Conservation (phyloP, 1,284 basidiomycete species). For the Sanghuangporus baumii region DNA sequence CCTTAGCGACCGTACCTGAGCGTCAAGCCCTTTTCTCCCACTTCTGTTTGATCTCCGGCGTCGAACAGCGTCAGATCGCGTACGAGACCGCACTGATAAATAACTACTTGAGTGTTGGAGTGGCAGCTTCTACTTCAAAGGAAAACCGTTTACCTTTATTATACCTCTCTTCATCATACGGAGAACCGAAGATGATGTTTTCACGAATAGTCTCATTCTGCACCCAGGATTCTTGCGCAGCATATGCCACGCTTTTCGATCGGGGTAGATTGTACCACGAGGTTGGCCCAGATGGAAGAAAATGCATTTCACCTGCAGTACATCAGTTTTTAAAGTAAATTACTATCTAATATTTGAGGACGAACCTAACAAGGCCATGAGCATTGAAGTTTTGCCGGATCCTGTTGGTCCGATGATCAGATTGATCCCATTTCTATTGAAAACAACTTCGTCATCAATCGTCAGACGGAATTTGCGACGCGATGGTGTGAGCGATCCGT, state of each 20-base stretch:
- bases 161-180: slow-evolving; percentile 38
- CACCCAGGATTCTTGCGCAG: slow-evolving; percentile 76
- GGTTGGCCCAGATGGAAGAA: slow-evolving; percentile 41
- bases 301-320: slow-evolving; percentile 55
- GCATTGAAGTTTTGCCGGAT: slow-evolving; percentile 44
- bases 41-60: slow-evolving; percentile 61
- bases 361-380: slow-evolving; percentile 51
- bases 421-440: slow-evolving; percentile 54
- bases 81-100: slow-evolving; percentile 30
- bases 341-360: slow-evolving; percentile 12
- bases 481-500: slow-evolving; percentile 26
- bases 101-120: slow-evolving; percentile 18
- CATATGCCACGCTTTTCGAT: slow-evolving; percentile 61
- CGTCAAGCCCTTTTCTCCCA: slow-evolving; percentile 61
- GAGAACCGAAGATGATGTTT: slow-evolving; percentile 40
- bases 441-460: slow-evolving; percentile 48
- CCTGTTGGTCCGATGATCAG: slow-evolving; percentile 61
- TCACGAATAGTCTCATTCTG: slow-evolving; percentile 47
- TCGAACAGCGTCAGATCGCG: slow-evolving; percentile 38
- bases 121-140: background rate
- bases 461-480: slow-evolving; percentile 41
- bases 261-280: slow-evolving; percentile 68
- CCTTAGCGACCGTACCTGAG: slow-evolving; percentile 30
- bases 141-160: slow-evolving; percentile 32
- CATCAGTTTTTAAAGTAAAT: slow-evolving; percentile 15